Evolutionary conservation across 805 yeast genomes (phyloP), one percentile per base, ranked within the genome.

Genomic region (Saccharomyces cerevisiae): DNA sequence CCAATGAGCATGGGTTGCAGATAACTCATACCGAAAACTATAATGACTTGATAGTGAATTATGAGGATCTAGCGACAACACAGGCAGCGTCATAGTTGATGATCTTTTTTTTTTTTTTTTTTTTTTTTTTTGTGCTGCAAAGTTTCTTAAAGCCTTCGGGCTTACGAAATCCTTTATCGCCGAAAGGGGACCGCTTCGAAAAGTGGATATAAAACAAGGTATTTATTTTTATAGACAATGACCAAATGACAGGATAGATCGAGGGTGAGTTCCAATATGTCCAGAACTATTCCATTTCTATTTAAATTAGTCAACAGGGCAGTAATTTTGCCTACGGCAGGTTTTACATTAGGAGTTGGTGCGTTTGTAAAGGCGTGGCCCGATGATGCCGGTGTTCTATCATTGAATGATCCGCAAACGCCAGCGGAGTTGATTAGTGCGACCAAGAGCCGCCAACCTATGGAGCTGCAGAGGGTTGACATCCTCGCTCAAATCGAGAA

Each of bases 1-100:
- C 96, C 13, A 89, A 90, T 65, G 97, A 89, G 67, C 84, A 87
- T 63, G 92, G 91, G 0, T 73, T 89, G 30, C 65, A 73, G 6
- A 77, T 89, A 6, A 72, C 75, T 17, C 79, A 80, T 56, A 78
- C 73, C 9, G 79, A 73, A 6, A 66, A 69, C 24, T 72, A 59
- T 46, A 63, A 61, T 21, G 71, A 70, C 49, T 53, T 70, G 29
- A 51, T 51, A 8, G 59, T 67, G 6, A 57, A 51, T 11, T 59
- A 58, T 47, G 49, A 36, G 24, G 43, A 51, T 48, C 48, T 36
- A 22, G 26, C 31, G 26, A n/a, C 48, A 17, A 14, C 41, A 10
- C 27, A 36, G 22, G 6, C 46, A 48, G 17, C 48, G 6, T 41
- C 43, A 36, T 36, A 36, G 17, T n/a, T 36, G 22, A 36, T 36